These are phyloP conservation scores for Clavariopsis aquatica DNA, from an alignment of 495 filamentous ascomycete species.

Conservation along the genomic window DNA sequence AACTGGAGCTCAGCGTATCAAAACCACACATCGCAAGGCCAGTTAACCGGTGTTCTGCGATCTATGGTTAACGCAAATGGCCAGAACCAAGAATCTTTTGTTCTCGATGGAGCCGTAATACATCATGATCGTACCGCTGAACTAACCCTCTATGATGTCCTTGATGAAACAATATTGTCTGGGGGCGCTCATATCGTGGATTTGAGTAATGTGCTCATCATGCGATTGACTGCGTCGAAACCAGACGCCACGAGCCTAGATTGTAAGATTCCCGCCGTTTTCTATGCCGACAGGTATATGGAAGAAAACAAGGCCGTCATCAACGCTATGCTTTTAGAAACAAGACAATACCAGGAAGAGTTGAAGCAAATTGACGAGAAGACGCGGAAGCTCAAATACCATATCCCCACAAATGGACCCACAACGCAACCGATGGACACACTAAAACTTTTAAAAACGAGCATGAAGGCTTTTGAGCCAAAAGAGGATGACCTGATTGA, in stretches of 20 bases:
- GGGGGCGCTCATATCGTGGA: conserved; percentile 53
- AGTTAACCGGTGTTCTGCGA: conserved; percentile 6
- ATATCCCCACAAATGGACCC: background rate
- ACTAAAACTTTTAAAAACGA: conserved; percentile 27
- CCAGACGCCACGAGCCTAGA: conserved; percentile 52
- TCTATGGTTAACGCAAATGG: conserved; percentile 38
- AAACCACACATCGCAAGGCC: background rate
- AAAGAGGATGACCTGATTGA: conserved; percentile 15
- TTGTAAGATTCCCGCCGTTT: conserved; percentile 67
- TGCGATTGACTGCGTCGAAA: conserved; percentile 56
- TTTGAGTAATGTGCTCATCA: conserved; percentile 67
- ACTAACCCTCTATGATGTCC: conserved; percentile 67
- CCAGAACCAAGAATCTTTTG: conserved; percentile 47
- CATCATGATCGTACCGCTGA: conserved; percentile 35
- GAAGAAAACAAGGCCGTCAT: conserved; percentile 49
- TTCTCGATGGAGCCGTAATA: conserved; percentile 48
- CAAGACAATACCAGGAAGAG: conserved; percentile 47
- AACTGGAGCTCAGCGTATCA: conserved; percentile 22
- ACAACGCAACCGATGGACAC: conserved; percentile 16
- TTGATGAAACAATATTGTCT: conserved; percentile 66
- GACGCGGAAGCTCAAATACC: conserved; percentile 39
- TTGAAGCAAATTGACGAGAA: conserved; percentile 37
- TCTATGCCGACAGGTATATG: conserved; percentile 81
- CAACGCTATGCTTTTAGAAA: conserved; percentile 28
- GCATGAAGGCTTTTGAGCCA: conserved; percentile 30